Evolutionary conservation across 2,329 filamentous ascomycete species (phyloP), one percentile per base, ranked within the genome.

Genomic region (Truncatella angustata): DNA sequence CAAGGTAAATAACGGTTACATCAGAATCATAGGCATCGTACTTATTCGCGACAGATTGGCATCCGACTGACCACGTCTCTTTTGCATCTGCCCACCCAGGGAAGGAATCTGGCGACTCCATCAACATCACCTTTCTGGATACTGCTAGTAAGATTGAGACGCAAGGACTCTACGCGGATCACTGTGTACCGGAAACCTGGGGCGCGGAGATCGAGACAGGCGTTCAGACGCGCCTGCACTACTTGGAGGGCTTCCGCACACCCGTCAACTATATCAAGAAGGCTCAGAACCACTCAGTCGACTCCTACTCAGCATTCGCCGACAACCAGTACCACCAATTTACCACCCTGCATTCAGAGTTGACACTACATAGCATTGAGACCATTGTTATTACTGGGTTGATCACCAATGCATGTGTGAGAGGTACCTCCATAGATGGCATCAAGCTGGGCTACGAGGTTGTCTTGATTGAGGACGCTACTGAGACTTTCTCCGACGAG

Each of bases 201-300:
- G 57, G 57, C 14, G 56, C 57, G 2, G 50, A 59, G 28, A 54
- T 59, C 18, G 57, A 59, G 49, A 44, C 37, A 2, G 57, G 57
- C 1, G 43, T 59, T 5, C 57, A 52, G 44, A 52, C 51, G 12
- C 54, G 57, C 11, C 43, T 59, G 35, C 57, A 59, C 21, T 40
- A 11, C n/a, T 43, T 59, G 11, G 57, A 59, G 28, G 57, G 57
- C 3, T 59, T 54, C 45, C 43, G 32, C 5, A 49, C 49, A 12
- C 57, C 57, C 10, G 57, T 59, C 18, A 54, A 58, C 43, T 59
- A 59, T 51, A 55, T 59, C 51, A 59, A 59, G 51, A 59, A 59
- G 12, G 57, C 57, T 14, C 57, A 59, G 36, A 56, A 59, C 44
- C 57, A 59, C 36, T 49, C 54, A 5, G 54, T 59, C 4, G 57